Base-by-base conservation (phyloP, 805 yeast genomes). In the Saturnispora gosingensis region DNA sequence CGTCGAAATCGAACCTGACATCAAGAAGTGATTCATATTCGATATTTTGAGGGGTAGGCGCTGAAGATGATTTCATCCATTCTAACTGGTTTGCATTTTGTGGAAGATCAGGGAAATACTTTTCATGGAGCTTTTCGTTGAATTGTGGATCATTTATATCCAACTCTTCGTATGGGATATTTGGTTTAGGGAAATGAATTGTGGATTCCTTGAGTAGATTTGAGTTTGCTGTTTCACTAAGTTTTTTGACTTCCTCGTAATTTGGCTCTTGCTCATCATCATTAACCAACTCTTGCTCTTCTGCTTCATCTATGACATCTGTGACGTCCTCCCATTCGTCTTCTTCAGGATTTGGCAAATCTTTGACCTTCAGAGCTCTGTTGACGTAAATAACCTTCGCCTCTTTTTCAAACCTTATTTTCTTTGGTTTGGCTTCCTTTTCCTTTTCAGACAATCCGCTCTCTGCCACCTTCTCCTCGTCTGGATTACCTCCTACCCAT, bases 21-120 rank as follows among this genome's bases (percentile, higher is more conserved):
- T 85, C 88, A 4, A 83, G 66, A 4, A 85, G 77, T 47, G 82
- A 67, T 58, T 76, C 75, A 64, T 78, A 70, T 24, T 75, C 70
- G 58, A 69, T 73, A 58, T 66, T 61, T 0, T 57, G 51, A 0
- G 69, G 67, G 1, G 77, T 73, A 25, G 77, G 72, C 0, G 83
- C 77, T 5, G 44, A 16, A 9, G 50, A 20, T 2, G 86, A 81
- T 52, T 83, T 77, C 96, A 90, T 90, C 99, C 99, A 93, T 53
- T 89, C 85, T 52, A 93, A 66, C 59, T 87, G 85, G 40, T 80
- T 82, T 0, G 87, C 77, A 57, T 93, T 96, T 46, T 73, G 80
- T 2, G 97, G 96, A 48, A 93, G 71, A 57, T 89, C 91, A 1
- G 99, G 97, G 68, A 82, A 93, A 68, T 80, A 91, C 61, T 85